Base-by-base conservation (phyloP, 2,329 filamentous ascomycete genomes). In the Pseudopithomyces maydicus region DNA sequence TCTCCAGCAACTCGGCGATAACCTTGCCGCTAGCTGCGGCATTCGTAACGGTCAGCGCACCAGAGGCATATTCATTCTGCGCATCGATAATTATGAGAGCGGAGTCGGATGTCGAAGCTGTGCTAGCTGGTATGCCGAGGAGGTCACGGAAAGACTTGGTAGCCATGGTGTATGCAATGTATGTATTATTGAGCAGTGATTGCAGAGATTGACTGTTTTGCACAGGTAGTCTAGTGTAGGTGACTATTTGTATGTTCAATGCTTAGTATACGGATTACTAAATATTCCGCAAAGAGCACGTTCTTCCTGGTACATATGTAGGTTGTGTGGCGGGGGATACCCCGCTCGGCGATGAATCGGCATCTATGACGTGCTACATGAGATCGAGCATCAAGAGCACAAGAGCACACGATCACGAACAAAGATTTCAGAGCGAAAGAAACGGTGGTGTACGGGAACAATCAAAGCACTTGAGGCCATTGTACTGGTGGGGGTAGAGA, bases 61-160 rank as follows among this genome's bases (percentile, higher is more conserved):
- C 88, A 2, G 79, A 74, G 11, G 83, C 83, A 60, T 88, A 90
- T 74, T 90, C 88, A 68, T 89, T 89, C 67, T 90, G 88, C 1
- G 88, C 88, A 69, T 90, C 87, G 67, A 90, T 86, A 73, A 90
- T 89, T 65, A 90, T 74, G 43, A 90, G 80, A 1, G 83, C 82
- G 60, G 82, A 86, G 74, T 90, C 86, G 42, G 74, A 71, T 0
- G 82, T 76, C 0, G 84, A 82, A 7, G 86, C 86, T 0, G 82
- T 84, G 14, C 84, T 85, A 22, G 81, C 80, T 10, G 78, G 69
- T 12, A 82, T 75, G 55, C 87, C 87, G 53, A 89, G 66, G 55
- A 86, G 74, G 15, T 75, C 56, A 56, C 85, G 83, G 76, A 85
- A 83, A 42, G 78, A 79, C 39, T 64, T 53, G 20, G 49, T 23